Base-by-base conservation (phyloP, 257 asterid genomes). In the Penstemon eatonii region DNA sequence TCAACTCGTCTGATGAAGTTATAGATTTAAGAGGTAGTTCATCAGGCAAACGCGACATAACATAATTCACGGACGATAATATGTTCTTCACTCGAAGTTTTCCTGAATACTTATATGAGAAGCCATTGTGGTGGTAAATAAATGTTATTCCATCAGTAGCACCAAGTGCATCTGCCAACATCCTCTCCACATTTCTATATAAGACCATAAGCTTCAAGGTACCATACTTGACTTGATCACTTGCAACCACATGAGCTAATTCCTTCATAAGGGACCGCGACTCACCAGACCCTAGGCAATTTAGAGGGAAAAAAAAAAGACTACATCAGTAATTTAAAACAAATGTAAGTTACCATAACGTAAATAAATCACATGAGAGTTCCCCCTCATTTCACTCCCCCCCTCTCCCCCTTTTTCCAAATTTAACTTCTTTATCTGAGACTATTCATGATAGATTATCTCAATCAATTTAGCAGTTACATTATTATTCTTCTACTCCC, bases 251-350 rank as follows among this genome's bases (percentile, higher is more conserved):
- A 78, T 69, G 65, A 73, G 89, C 81, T 70, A 93, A 75, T 72
- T 79, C 85, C 85, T 83, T 90, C 96, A 77, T 89, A 39, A 93
- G 91, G 71, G 92, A 78, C 73, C 89, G 82, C 25, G 97, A 80
- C 81, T 93, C 97, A 38, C 97, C 99, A 52, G 84, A 93, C 99
- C 99, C 99, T 93, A 69, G 41, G 51, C 63, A 82, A 68, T 54
- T 41, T 42, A 18, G 3, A 61, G 54, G 2, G 7, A 52, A 7
- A 25, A 73, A 52, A 70, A 60, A 44, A 66, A 46, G 5, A 61
- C 11, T 46, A 18, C 43, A 49, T 11, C 74, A 67, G 53, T 59
- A 40, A 19, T 11, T 40, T 8, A 43, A 55, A 51, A 38, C 45
- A 47, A 40, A 46, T 53, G 37, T 18, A 18, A 58, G 56, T 10